phyloP scores from a whole-genome alignment of 2,329 filamentous ascomycete species.

The Paecilomyces niveus region DNA sequence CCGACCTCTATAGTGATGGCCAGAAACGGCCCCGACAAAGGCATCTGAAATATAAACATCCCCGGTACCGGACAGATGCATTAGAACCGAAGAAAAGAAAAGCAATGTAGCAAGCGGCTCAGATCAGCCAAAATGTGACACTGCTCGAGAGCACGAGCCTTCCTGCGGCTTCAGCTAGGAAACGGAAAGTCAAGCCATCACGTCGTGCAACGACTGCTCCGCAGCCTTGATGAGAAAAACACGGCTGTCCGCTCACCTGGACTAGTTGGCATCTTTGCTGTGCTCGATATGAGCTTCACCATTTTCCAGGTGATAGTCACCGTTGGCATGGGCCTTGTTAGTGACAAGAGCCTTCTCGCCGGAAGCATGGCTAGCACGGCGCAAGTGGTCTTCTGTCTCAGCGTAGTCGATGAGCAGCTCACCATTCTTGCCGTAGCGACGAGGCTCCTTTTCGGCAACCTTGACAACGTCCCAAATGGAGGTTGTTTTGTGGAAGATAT shows the following conservation, averaged over 20 bases:
- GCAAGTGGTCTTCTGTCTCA: slow-evolving; percentile 35
- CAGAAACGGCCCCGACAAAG: too few relatives aligned
- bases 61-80: not conserved
- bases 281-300: slow-evolving; percentile 7
- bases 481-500: slow-evolving; percentile 54
- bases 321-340: not conserved
- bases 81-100: not conserved
- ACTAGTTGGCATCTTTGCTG: not conserved
- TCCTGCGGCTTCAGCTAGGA: not conserved
- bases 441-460: slow-evolving; percentile 45
- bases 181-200: not conserved
- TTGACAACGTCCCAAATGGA: slow-evolving; percentile 44
- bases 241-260: not conserved
- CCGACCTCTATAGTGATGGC: not conserved
- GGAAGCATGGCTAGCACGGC: slow-evolving; percentile 19
- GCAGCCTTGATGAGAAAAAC: not conserved
- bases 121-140: not conserved
- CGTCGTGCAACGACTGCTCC: not conserved
- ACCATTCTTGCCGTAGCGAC: slow-evolving; percentile 52
- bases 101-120: not conserved
- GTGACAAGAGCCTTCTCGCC: not conserved
- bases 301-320: slow-evolving; percentile 7
- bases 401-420: slow-evolving; percentile 50
- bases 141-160: not conserved
- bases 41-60: too few relatives aligned